These are phyloP conservation scores for Candida arabinofermentans DNA, from an alignment of 805 yeast genomes.

Conservation along the genomic window DNA sequence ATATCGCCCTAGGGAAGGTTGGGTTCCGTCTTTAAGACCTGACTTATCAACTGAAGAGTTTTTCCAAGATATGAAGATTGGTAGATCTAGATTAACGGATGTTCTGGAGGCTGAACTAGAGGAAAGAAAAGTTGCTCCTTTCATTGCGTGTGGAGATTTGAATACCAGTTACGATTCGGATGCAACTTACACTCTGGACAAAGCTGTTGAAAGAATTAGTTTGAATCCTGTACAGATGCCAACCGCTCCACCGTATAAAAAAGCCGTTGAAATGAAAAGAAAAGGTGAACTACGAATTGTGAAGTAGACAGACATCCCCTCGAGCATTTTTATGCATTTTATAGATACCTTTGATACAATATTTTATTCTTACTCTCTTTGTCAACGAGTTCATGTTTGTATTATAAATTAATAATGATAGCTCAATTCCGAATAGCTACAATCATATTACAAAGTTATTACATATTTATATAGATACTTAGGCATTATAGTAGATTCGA, in stretches of 20 bases:
- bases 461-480: no score
- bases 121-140: slow-evolving; percentile 80
- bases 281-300: slow-evolving; percentile 49
- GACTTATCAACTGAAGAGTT: slow-evolving; percentile 72
- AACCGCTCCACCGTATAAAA: slow-evolving; percentile 94
- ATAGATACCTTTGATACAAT: not conserved
- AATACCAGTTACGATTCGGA: slow-evolving; percentile 80
- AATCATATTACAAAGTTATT: no score
- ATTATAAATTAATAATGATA: no score
- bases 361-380: no score
- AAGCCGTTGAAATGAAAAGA: slow-evolving; percentile 83
- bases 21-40: slow-evolving; percentile 63
- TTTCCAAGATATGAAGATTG: slow-evolving; percentile 60
- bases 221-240: slow-evolving; percentile 94
- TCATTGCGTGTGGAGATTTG: slow-evolving; percentile 92
- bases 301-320: no score
- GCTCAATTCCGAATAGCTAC: no score
- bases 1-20: slow-evolving; percentile 75
- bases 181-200: slow-evolving; percentile 76
- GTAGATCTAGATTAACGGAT: slow-evolving; percentile 46
- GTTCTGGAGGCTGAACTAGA: slow-evolving; percentile 49
- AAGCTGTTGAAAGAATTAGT: slow-evolving; percentile 38
- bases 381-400: no score
- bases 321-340: not conserved
- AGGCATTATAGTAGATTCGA: no score